These are phyloP conservation scores for Teunomyces pallodes DNA, from an alignment of 805 yeast species.

Conservation along the genomic window DNA sequence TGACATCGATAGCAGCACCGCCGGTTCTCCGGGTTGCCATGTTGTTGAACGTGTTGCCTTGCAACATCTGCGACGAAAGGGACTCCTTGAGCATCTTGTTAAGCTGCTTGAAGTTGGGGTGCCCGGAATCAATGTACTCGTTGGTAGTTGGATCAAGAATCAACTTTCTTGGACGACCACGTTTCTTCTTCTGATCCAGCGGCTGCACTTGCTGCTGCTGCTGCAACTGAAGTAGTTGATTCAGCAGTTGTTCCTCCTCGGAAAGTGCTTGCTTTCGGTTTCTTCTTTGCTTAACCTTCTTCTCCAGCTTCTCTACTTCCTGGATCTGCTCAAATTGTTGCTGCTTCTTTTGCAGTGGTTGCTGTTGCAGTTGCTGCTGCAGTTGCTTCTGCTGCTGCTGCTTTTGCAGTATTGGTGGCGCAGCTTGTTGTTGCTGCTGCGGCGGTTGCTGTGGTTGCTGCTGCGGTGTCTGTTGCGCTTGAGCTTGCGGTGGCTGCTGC, in stretches of 20 bases:
- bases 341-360: neutral
- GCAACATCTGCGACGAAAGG: neutral
- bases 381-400: slow-evolving; percentile 9
- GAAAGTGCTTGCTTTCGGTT: slow-evolving; percentile 2
- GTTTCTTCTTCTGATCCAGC: slow-evolving; percentile 28
- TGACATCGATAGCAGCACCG: slow-evolving; percentile 2
- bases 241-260: slow-evolving; percentile 12
- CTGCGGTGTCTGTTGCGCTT: slow-evolving; percentile 4
- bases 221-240: slow-evolving; percentile 4
- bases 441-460: slow-evolving; percentile 18
- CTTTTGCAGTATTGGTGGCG: neutral
- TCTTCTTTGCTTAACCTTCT: slow-evolving; percentile 1
- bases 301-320: slow-evolving; percentile 7
- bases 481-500: slow-evolving; percentile 14
- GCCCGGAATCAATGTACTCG: slow-evolving; percentile 39
- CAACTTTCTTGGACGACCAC: slow-evolving; percentile 43
- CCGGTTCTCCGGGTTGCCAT: neutral
- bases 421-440: slow-evolving; percentile 9
- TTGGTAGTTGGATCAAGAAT: slow-evolving; percentile 42
- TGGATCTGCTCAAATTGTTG: slow-evolving; percentile 3
- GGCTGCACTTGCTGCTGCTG: neutral
- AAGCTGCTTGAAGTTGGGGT: slow-evolving; percentile 40
- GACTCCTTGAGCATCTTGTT: slow-evolving; percentile 26
- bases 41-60: slow-evolving; percentile 4
- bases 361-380: slow-evolving; percentile 3